A percentile compares a stretch with the other conserved stretches of the same genome.
Evolutionary conservation across 2,329 filamentous ascomycete genomes (phyloP).

Genomic region (Harringtonia lauricola): DNA sequence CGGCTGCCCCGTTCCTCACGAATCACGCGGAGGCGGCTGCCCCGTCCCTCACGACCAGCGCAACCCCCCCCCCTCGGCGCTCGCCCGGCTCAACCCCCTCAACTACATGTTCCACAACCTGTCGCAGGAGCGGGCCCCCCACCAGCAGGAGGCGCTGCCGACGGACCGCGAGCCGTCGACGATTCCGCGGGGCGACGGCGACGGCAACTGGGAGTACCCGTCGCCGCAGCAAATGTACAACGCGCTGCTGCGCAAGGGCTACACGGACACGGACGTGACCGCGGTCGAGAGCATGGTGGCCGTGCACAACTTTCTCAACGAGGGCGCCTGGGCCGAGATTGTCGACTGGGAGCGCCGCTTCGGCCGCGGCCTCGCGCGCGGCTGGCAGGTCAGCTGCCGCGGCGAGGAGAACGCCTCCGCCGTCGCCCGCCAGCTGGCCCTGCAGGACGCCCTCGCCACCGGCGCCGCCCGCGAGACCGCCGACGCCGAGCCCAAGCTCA

Average conservation of each 20-base stretch:
- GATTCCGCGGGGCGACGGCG: slow-evolving; percentile 74
- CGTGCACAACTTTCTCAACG: slow-evolving; percentile 96
- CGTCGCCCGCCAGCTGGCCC: too few relatives aligned
- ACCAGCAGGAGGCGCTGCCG: slow-evolving; percentile 65
- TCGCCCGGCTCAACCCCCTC: slow-evolving; percentile 54
- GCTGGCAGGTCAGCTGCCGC: slow-evolving; percentile 62
- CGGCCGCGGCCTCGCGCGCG: slow-evolving; percentile 56
- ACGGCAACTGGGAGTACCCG: slow-evolving; percentile 91
- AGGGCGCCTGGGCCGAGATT: slow-evolving; percentile 94
- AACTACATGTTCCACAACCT: slow-evolving; percentile 94
- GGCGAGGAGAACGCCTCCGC: slow-evolving; percentile 53
- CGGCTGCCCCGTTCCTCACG: slow-evolving; percentile 36
- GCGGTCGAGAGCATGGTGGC: slow-evolving; percentile 95
- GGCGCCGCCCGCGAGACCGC: slow-evolving; percentile 36
- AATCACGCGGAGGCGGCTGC: slow-evolving; percentile 9
- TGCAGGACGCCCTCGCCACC: slow-evolving; percentile 25
- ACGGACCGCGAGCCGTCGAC: slow-evolving; percentile 75
- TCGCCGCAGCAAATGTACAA: slow-evolving; percentile 99
- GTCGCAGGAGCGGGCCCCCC: slow-evolving; percentile 64
- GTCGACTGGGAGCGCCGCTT: slow-evolving; percentile 89
- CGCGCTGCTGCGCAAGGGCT: slow-evolving; percentile 88
- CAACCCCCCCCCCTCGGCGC: slow-evolving; percentile 9
- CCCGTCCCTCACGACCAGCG: slow-evolving; percentile 10
- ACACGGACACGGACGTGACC: slow-evolving; percentile 85
- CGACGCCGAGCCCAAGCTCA: slow-evolving; percentile 48